Evolutionary conservation across 495 filamentous ascomycete species (phyloP).

Genomic region (Penicillium simplicissimum): DNA sequence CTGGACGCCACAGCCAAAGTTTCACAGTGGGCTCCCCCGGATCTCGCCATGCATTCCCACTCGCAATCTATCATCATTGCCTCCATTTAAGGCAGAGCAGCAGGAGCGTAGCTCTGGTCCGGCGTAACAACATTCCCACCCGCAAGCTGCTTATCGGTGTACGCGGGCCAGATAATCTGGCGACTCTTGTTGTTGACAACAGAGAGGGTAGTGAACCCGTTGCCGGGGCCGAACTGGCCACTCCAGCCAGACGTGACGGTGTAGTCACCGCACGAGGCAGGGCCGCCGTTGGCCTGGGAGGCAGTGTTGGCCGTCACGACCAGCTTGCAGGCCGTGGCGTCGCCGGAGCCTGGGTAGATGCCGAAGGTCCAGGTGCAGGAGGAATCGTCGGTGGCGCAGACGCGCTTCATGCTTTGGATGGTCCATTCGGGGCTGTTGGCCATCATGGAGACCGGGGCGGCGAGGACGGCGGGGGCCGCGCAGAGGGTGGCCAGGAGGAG

Average conservation of each 20-base stretch:
- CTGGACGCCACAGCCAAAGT: neutral
- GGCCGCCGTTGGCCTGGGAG: constrained; percentile 40
- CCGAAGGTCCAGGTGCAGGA: constrained; percentile 51
- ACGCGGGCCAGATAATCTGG: constrained; percentile 52
- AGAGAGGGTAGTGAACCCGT: constrained; percentile 55
- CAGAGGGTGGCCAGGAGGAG: constrained; percentile 37
- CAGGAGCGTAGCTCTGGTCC: constrained; percentile 55
- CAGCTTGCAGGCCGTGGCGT: constrained; percentile 38
- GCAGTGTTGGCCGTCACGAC: constrained; percentile 44
- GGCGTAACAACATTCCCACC: constrained; percentile 50
- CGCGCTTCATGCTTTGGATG: constrained; percentile 47
- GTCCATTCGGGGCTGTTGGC: constrained; percentile 47
- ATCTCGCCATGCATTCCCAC: neutral
- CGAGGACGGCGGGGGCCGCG: constrained; percentile 40
- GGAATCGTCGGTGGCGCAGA: constrained; percentile 47
- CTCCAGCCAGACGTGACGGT: constrained; percentile 57
- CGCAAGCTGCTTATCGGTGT: constrained; percentile 47
- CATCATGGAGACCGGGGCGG: constrained; percentile 44
- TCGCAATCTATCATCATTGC: neutral
- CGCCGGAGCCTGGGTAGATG: constrained; percentile 40
- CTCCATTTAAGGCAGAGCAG: constrained; percentile 31
- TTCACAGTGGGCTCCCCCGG: neutral
- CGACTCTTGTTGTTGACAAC: constrained; percentile 44
- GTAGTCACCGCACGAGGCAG: constrained; percentile 47
- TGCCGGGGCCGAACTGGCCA: constrained; percentile 52